phyloP scores from a whole-genome alignment of 139 green algal species.

The Chlamydomonas sp. region DNA sequence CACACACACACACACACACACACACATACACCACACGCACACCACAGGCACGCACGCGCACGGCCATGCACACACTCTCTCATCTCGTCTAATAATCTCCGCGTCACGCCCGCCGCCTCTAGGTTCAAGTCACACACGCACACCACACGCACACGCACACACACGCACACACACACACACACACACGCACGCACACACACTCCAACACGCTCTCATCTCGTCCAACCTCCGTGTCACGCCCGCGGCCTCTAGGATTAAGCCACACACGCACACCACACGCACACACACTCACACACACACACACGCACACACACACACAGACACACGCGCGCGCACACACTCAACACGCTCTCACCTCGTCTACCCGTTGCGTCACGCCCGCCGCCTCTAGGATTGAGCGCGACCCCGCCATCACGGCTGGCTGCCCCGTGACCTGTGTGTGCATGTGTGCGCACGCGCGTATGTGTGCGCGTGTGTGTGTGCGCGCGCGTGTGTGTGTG shows the following conservation, averaged over 20 bases:
- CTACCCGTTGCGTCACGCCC: background rate
- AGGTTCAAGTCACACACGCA: background rate
- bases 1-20: too few relatives aligned
- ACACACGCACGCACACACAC: too few relatives aligned
- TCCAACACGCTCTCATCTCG: background rate
- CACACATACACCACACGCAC: too few relatives aligned
- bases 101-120: background rate
- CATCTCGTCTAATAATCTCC: too few relatives aligned
- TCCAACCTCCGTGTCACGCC: background rate
- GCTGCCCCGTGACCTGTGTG: slow-evolving; percentile 7
- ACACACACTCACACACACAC: background rate
- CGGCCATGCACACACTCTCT: too few relatives aligned
- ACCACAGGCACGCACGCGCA: too few relatives aligned
- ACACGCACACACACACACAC: too few relatives aligned
- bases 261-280: background rate
- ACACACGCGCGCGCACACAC: background rate
- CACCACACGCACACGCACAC: too few relatives aligned
- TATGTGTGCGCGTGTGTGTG: background rate
- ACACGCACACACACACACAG: background rate
- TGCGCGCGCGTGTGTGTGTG: background rate
- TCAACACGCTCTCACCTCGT: background rate
- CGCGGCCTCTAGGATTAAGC: background rate
- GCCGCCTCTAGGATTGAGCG: background rate
- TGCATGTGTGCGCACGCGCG: background rate
- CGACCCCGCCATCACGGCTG: slow-evolving; percentile 5